These are phyloP conservation scores for Nitzschia palea DNA, from an alignment of 108 stramenopile genomes.

Conservation along the genomic window DNA sequence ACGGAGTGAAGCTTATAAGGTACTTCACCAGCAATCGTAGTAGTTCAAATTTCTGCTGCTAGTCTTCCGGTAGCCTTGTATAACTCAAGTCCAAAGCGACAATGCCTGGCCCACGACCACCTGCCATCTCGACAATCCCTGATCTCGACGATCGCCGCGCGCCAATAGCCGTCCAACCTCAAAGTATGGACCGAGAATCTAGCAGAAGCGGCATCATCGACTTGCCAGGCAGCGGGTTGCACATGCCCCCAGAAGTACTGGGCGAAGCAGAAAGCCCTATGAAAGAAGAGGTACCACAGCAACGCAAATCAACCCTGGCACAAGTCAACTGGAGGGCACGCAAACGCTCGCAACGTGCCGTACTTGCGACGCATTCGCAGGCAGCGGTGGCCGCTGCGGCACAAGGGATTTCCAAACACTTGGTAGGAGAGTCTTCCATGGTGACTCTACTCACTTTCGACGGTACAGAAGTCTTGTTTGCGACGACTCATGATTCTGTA, in stretches of 20 bases:
- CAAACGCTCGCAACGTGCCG: slow-evolving; percentile 12
- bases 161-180: neutral
- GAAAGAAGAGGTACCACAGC: neutral
- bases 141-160: neutral
- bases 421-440: slow-evolving; percentile 18
- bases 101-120: neutral
- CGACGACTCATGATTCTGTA: slow-evolving; percentile 8
- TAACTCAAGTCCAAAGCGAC: too few species aligned
- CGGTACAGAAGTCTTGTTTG: slow-evolving; percentile 72
- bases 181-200: slow-evolving; percentile 9
- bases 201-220: neutral
- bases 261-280: slow-evolving; percentile 10
- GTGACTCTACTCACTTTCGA: slow-evolving; percentile 36
- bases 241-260: slow-evolving; percentile 36
- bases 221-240: slow-evolving; percentile 28
- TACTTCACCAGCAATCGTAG: too few species aligned
- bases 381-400: slow-evolving; percentile 22
- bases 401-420: neutral
- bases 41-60: too few species aligned
- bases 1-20: too few species aligned
- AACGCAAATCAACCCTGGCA: slow-evolving; percentile 9
- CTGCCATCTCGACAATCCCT: neutral
- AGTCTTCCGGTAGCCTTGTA: too few species aligned
- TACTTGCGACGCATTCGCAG: slow-evolving; percentile 14
- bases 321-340: slow-evolving; percentile 21